Evolutionary conservation across 176 grass and related monocot species (phyloP).

Genomic region (Saccharum officinarum): DNA sequence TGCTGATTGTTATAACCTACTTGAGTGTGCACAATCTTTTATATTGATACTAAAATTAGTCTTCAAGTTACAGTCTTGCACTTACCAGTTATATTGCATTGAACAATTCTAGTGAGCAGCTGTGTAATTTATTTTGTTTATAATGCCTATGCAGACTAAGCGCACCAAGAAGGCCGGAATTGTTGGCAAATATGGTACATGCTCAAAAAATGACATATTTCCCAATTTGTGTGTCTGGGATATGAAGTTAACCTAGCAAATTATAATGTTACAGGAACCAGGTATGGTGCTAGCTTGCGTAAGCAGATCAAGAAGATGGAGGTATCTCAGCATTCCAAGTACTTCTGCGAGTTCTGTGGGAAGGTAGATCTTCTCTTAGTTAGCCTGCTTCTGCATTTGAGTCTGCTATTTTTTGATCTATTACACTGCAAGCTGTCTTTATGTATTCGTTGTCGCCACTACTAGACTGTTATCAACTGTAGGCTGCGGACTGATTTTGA

Average conservation of each 20-base stretch:
- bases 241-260: neutral
- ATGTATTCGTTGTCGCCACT: neutral
- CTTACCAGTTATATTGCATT: neutral
- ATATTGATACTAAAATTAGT: neutral
- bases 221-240: neutral
- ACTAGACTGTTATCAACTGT: neutral
- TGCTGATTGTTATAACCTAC: neutral
- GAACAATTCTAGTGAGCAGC: neutral
- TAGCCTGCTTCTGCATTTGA: neutral
- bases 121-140: constrained; percentile 30
- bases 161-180: constrained; percentile 99
- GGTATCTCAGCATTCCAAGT: constrained; percentile 97
- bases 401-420: neutral
- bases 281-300: constrained; percentile 98
- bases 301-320: constrained; percentile 99
- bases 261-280: constrained; percentile 58
- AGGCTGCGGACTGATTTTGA: neutral
- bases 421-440: neutral
- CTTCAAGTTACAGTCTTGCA: neutral
- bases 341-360: constrained; percentile 97
- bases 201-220: neutral
- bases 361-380: constrained; percentile 50
- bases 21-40: neutral
- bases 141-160: constrained; percentile 69
- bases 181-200: constrained; percentile 92